Evolutionary conservation across 2,329 filamentous ascomycete genomes (phyloP), one percentile per base, ranked within the genome.

Genomic region (Botrytis tulipae): DNA sequence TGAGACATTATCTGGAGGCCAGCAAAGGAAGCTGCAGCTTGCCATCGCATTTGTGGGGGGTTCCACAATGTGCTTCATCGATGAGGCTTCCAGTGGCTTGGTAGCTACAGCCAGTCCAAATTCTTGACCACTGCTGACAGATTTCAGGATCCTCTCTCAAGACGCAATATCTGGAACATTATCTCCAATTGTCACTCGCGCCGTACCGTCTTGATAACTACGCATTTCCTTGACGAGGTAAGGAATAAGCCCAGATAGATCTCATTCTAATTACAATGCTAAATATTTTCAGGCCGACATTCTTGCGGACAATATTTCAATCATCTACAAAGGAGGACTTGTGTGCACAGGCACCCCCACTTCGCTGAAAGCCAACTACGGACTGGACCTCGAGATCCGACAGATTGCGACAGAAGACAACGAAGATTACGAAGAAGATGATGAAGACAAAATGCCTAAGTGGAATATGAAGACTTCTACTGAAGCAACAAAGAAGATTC

Each of bases 81-180:
- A 92, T 77, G 90, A 92, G 78, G 89, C 90, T 22, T 90, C 87
- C 3, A 89, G 87, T 70, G 90, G 90, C 18, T 82, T 92, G 37
- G 90, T 60, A 60, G 16, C 16, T 59, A 59, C 7, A 35, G 7
- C 57, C 22, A 3, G 3, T 37, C 4, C 18, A 37, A 22, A 37
- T 18, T 37, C 57, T 60, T 4, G 32, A 60, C 9, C 32, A 60
- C 32, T 20, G 57, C 57, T 60, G 20, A 60, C 57, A 60, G 32
- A 6, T 60, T 60, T 20, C 22, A 60, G 32, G 57, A 92, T 79
- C 89, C 90, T 2, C 82, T 92, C 1, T 90, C 88, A 16, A 83
- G 90, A 74, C 82, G 89, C 54, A 91, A 91, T 81, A 90, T 92
- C 54, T 92, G 90, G 90, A 89, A 91, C 75, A 92, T 92, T 71